A percentile compares a stretch with the other conserved stretches of the same genome.
These are phyloP conservation scores for Fusarium devonianum DNA, from an alignment of 2,329 filamentous ascomycete genomes.

Conservation along the genomic window DNA sequence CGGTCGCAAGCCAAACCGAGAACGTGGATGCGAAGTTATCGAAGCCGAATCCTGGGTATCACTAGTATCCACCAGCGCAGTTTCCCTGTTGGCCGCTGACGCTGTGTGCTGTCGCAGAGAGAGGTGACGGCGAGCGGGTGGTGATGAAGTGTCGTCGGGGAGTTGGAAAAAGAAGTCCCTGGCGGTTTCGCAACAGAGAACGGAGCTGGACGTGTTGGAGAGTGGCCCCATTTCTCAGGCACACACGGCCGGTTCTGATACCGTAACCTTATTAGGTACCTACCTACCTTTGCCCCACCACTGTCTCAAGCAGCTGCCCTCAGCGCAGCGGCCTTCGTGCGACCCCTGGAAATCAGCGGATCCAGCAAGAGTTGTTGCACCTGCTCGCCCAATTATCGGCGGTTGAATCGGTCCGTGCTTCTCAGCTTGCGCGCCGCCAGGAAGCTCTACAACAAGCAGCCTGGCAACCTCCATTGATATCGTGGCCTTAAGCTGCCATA, in stretches of 20 bases:
- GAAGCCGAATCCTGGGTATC: constrained; percentile 26
- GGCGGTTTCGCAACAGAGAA: constrained; percentile 35
- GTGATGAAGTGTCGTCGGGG: constrained; percentile 44
- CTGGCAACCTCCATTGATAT: constrained; percentile 32
- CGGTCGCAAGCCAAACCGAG: constrained; percentile 21
- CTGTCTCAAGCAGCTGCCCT: constrained; percentile 14
- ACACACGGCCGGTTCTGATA: constrained; percentile 33
- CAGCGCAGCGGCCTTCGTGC: constrained; percentile 15
- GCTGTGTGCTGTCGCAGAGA: constrained; percentile 39
- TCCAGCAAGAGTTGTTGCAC: constrained; percentile 18
- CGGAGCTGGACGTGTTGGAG: constrained; percentile 31
- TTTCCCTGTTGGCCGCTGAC: constrained; percentile 31
- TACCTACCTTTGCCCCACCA: constrained; percentile 23
- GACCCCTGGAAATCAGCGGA: constrained; percentile 19
- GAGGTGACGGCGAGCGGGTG: constrained; percentile 38
- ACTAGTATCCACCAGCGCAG: constrained; percentile 34
- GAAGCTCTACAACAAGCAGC: constrained; percentile 32
- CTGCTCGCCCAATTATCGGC: constrained; percentile 35
- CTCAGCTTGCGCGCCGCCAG: constrained; percentile 29
- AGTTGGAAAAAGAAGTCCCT: constrained; percentile 45
- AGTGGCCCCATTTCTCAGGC: constrained; percentile 46
- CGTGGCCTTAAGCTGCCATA: constrained; percentile 40
- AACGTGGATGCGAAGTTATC: constrained; percentile 25
- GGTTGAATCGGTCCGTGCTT: constrained; percentile 42
- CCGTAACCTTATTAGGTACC: no score